These are phyloP conservation scores for Alternaria sp. DNA, from an alignment of 2,329 filamentous ascomycete genomes.

Conservation along the genomic window DNA sequence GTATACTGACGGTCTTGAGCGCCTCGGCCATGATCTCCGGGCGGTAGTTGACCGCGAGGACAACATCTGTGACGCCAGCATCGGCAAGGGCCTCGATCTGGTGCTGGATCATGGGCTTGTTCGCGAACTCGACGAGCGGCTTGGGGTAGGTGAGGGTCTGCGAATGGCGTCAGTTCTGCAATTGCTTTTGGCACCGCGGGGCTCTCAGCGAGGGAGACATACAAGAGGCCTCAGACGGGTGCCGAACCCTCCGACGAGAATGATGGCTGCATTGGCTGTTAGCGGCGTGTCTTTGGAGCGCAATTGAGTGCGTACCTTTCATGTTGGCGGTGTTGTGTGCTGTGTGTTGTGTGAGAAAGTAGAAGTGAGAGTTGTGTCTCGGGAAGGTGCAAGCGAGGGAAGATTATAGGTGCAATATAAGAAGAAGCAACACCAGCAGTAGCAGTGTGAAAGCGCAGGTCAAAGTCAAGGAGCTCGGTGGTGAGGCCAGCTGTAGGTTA, in stretches of 20 bases:
- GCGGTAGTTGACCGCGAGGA: constrained; percentile 97
- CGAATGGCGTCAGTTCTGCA: constrained; percentile 34
- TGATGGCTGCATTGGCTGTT: constrained; percentile 72
- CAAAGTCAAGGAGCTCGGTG: constrained; percentile 30
- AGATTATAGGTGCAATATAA: background rate
- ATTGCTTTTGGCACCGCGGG: constrained; percentile 25
- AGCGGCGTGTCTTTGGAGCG: constrained; percentile 6
- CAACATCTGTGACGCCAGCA: constrained; percentile 95
- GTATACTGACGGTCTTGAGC: constrained; percentile 77
- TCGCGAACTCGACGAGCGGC: constrained; percentile 96
- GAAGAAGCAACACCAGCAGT: background rate
- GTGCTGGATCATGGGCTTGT: constrained; percentile 99
- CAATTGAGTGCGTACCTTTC: constrained; percentile 48
- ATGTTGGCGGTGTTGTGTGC: constrained; percentile 38
- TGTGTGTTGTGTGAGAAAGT: constrained; percentile 25
- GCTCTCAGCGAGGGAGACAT: constrained; percentile 45
- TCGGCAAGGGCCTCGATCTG: constrained; percentile 94
- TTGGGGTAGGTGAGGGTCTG: constrained; percentile 97
- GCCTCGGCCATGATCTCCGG: constrained; percentile 97
- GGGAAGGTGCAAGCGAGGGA: constrained; percentile 21
- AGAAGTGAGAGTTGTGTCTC: constrained; percentile 15
- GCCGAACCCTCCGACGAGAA: constrained; percentile 98
- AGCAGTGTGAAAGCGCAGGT: constrained; percentile 20
- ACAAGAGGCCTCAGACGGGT: constrained; percentile 96
- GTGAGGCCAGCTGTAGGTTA: constrained; percentile 38